Evolutionary conservation across 129 eudicot genomes (phyloP), one percentile per base, ranked within the genome.

Genomic region (Flaveria sonorensis): DNA sequence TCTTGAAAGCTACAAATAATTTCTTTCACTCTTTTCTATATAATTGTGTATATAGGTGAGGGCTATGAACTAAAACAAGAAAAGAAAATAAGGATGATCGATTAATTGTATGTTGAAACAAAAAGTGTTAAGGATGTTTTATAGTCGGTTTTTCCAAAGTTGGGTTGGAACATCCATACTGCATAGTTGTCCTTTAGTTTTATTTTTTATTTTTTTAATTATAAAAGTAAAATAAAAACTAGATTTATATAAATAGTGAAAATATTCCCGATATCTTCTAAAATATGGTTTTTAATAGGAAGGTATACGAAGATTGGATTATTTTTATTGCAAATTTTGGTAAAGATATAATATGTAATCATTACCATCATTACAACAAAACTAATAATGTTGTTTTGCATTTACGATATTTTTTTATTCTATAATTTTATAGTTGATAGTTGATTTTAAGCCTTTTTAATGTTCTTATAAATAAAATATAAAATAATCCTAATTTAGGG

Each of bases 141-240:
- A 75, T 75, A 64, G 79, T 75, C 64, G 72, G 13, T 61, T 45
- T 75, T 26, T 75, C 48, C 7, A 9, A 40, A 2, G 36, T 30
- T n/a, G 71, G 79, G 79, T 45, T 71, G 23, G 71, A 62, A 45
- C 62, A 75, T 63, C 63, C 46, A 75, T 30, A 50, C n/a, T 63
- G 63, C 79, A 75, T 76, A 76, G 73, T 76, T 76, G 55, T 65
- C 73, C 26, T 65, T 46, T 50, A 19, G 23, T 52, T 46, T 2
- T 64, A 39, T 18, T 30, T 24, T 24, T 45, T 43, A 43, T 10
- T 43, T 9, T 7, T 45, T 45, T 45, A 45, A 10, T 48, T 47
- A 48, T 1, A 59, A 45, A 20, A 52, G 7, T 20, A 7, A 57
- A 23, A 28, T 14, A 23, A 4, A 43, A 60, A 52, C 15, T 51